These are phyloP conservation scores for Penicillium fimorum DNA, from an alignment of 495 filamentous ascomycete species.

Conservation along the genomic window DNA sequence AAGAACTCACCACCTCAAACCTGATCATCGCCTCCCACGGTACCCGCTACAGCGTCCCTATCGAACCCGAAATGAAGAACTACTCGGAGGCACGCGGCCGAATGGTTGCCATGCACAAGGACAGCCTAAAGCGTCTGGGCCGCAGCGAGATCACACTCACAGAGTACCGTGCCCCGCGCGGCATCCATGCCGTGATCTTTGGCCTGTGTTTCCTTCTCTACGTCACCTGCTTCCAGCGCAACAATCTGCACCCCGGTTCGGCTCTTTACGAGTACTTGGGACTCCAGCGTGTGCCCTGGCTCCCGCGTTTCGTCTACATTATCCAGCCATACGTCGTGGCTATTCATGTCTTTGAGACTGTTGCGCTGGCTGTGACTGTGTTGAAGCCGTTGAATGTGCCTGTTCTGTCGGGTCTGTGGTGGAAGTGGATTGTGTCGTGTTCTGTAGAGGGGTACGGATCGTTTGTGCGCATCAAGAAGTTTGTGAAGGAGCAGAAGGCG, in stretches of 20 bases:
- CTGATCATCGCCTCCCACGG: slow-evolving; percentile 52
- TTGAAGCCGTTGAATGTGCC: slow-evolving; percentile 51
- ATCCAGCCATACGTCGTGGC: slow-evolving; percentile 50
- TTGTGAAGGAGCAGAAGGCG: slow-evolving; percentile 52
- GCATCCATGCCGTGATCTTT: slow-evolving; percentile 42
- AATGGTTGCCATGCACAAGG: slow-evolving; percentile 66
- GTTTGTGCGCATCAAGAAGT: slow-evolving; percentile 53
- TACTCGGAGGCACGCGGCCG: slow-evolving; percentile 61
- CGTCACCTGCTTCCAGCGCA: slow-evolving; percentile 42
- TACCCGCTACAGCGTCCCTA: slow-evolving; percentile 54
- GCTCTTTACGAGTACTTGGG: slow-evolving; percentile 49
- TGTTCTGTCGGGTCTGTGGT: slow-evolving; percentile 54
- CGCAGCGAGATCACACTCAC: slow-evolving; percentile 56
- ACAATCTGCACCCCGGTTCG: slow-evolving; percentile 57
- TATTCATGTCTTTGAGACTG: slow-evolving; percentile 55
- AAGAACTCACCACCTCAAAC: slow-evolving; percentile 56
- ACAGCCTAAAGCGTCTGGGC: slow-evolving; percentile 52
- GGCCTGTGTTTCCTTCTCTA: slow-evolving; percentile 44
- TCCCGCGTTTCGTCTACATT: slow-evolving; percentile 51
- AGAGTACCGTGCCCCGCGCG: slow-evolving; percentile 50
- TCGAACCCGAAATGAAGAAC: slow-evolving; percentile 60
- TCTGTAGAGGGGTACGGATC: slow-evolving; percentile 60
- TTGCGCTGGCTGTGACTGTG: slow-evolving; percentile 46
- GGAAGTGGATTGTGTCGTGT: slow-evolving; percentile 55
- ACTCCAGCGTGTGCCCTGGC: slow-evolving; percentile 41